These are phyloP conservation scores for Nemania abortiva DNA, from an alignment of 2,329 filamentous ascomycete species.

Conservation along the genomic window DNA sequence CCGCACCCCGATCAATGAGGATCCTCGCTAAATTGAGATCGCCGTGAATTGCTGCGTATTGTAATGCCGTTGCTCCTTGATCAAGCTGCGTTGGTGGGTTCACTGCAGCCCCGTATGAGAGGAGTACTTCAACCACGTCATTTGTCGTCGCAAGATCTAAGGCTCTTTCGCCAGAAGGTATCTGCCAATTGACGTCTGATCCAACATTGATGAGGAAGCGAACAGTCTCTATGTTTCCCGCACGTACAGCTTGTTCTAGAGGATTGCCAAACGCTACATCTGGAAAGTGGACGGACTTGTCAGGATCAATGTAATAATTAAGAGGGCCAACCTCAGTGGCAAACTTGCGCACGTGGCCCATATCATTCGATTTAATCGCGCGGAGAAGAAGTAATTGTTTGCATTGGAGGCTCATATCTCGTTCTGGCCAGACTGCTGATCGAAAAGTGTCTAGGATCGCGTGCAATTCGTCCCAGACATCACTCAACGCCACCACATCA, in stretches of 20 bases:
- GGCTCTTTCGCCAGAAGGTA: neutral
- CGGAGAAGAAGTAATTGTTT: neutral
- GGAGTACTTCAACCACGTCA: neutral
- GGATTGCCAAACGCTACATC: too few relatives aligned
- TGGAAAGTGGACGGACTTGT: too few relatives aligned
- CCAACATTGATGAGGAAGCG: constrained; percentile 1
- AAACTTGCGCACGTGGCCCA: neutral
- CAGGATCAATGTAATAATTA: neutral
- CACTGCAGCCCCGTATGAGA: neutral
- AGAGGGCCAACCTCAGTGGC: neutral
- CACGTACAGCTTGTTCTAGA: neutral
- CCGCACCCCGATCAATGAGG: neutral
- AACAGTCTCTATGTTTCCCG: neutral
- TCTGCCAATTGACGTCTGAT: neutral
- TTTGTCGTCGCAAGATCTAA: neutral
- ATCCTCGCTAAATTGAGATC: neutral
- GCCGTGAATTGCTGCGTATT: neutral
- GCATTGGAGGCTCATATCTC: neutral
- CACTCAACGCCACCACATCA: neutral
- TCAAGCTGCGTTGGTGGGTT: neutral
- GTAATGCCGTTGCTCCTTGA: constrained; percentile 8
- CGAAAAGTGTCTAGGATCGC: neutral
- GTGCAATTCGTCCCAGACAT: neutral
- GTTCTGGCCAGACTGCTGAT: neutral
- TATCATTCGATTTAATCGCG: neutral